phyloP scores from a whole-genome alignment of 352 stramenopile species.

The Globisporangium iwayamae region DNA sequence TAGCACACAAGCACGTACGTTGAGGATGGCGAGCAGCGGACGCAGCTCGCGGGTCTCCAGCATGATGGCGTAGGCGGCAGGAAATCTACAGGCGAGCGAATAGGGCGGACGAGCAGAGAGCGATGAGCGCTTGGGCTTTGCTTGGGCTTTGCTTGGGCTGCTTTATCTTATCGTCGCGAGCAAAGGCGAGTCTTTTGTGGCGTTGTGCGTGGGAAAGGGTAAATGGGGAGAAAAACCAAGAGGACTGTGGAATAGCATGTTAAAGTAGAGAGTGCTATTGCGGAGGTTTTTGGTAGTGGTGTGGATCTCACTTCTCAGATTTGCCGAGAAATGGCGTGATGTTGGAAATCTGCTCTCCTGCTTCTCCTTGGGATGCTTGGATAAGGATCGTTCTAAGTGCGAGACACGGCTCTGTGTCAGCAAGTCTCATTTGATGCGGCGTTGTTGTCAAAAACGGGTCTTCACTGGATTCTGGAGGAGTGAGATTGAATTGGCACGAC shows the following conservation, averaged over 20 bases:
- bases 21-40: constrained; percentile 77
- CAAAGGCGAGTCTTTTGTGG: constrained; percentile 18
- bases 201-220: constrained; percentile 1
- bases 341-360: neutral
- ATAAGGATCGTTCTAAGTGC: no score
- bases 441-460: no score
- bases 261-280: constrained; percentile 1
- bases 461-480: neutral
- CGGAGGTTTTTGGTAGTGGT: neutral
- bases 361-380: no score
- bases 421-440: no score
- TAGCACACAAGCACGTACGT: constrained; percentile 40
- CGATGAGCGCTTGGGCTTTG: no score
- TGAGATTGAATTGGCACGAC: neutral
- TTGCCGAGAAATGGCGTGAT: neutral
- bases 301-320: neutral
- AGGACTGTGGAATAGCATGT: constrained; percentile 1
- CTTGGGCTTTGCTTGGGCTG: neutral
- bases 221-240: neutral
- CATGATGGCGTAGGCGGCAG: constrained; percentile 30
- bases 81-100: neutral
- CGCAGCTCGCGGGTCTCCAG: constrained; percentile 80
- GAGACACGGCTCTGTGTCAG: no score
- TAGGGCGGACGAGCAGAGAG: neutral
- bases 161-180: constrained; percentile 1